Evolutionary conservation across 2,329 filamentous ascomycete species (phyloP), one percentile per base, ranked within the genome.

Genomic region (Venturia effusa): DNA sequence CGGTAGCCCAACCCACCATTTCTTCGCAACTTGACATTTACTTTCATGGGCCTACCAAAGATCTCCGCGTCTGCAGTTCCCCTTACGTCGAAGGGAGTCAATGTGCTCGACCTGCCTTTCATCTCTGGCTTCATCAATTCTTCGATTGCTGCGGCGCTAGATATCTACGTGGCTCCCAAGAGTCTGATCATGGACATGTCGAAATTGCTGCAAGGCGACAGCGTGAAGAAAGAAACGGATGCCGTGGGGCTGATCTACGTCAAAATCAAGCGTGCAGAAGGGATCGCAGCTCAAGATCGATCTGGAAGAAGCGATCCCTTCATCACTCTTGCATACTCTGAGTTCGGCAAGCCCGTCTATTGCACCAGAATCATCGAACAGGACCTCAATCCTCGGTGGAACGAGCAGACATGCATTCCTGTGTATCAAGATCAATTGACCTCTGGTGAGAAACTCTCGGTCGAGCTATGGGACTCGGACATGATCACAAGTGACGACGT

Each of bases 401-500:
- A 89, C 41, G 88, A 92, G 71, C 87, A 84, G 61, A 83, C 83
- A 24, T 87, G 83, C 64, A 75, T 91, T n/a, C 76, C 89, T 1
- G 87, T 91, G 1, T 86, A 86, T 0, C 80, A 84, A 0, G 84
- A 89, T 67, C 88, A 90, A 70, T 73, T 91, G 13, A 88, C 90
- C 66, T 87, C 89, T 0, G 82, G 86, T 24, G 88, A 90, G 73
- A 84, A 83, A 41, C 72, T 92, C 11, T 82, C 87, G 2, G 70
- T 91, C 1, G 87, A 90, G 69, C 77, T 91, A 0, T 92, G 88
- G 88, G 88, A 92, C 68, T 89, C 86, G 1, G 88, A 91, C 71
- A 84, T 84, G 54, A 81, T 84, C 62, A 87, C 84, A 1, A 87
- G 88, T 1, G 88, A 91, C 69, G 88, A 90, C 68, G 88, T 90